phyloP scores from a whole-genome alignment of 805 yeast species.

The Millerago galiae region DNA sequence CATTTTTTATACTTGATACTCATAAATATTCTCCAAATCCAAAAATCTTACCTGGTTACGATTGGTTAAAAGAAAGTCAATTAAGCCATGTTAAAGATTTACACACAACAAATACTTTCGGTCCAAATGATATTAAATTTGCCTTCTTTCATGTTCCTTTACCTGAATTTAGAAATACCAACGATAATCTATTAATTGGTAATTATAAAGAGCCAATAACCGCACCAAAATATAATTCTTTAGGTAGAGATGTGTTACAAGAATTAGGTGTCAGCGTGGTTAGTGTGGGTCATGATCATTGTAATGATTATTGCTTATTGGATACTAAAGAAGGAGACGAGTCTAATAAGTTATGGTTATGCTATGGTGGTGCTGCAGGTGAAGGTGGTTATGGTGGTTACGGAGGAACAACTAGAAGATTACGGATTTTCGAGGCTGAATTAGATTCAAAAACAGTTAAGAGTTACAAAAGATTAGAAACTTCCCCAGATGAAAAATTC shows the following conservation, averaged over 20 bases:
- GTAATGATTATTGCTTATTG: constrained; percentile 80
- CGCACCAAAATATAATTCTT: constrained; percentile 68
- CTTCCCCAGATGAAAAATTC: constrained; percentile 38
- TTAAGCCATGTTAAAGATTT: constrained; percentile 45
- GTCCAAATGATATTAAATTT: constrained; percentile 52
- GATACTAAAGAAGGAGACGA: constrained; percentile 33
- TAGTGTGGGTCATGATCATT: constrained; percentile 92
- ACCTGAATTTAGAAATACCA: constrained; percentile 64
- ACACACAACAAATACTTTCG: constrained; percentile 24
- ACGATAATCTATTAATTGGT: constrained; percentile 47
- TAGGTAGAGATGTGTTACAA: constrained; percentile 52
- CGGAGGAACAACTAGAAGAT: constrained; percentile 76
- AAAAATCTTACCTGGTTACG: constrained; percentile 73
- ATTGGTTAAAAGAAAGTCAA: constrained; percentile 73
- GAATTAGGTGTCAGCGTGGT: constrained; percentile 68
- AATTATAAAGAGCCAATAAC: constrained; percentile 63
- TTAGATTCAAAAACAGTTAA: constrained; percentile 32
- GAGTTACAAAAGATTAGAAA: constrained; percentile 72
- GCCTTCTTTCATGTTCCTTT: constrained; percentile 94
- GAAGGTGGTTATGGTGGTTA: constrained; percentile 97
- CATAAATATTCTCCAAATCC: constrained; percentile 69
- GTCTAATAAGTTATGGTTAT: constrained; percentile 57
- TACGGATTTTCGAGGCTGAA: constrained; percentile 68
- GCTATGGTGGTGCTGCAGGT: constrained; percentile 92
- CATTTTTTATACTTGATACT: constrained; percentile 75